phyloP scores from a whole-genome alignment of 495 filamentous ascomycete species.

The Penicillium canariense region DNA sequence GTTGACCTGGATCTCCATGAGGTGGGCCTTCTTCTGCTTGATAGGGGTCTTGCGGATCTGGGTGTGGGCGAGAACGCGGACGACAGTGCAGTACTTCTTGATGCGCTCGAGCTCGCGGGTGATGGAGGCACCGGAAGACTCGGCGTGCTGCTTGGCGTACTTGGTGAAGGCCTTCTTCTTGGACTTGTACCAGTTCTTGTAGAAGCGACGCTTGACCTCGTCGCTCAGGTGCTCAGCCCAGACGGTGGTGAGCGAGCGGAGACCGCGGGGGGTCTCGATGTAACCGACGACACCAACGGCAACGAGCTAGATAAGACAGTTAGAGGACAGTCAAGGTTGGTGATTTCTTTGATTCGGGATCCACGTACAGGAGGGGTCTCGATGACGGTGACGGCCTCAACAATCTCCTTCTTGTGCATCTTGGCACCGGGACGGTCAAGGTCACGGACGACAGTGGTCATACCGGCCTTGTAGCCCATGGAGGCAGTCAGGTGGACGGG shows the following conservation, averaged over 20 bases:
- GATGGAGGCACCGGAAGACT: slow-evolving; percentile 82
- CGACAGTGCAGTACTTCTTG: slow-evolving; percentile 99
- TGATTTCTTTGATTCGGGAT: neutral
- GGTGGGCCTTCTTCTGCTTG: slow-evolving; percentile 99
- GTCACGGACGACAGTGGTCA: slow-evolving; percentile 99
- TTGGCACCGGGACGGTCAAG: slow-evolving; percentile 99
- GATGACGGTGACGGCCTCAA: slow-evolving; percentile 98
- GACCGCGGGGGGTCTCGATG: slow-evolving; percentile 99
- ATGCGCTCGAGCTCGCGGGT: slow-evolving; percentile 98
- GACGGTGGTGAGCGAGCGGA: slow-evolving; percentile 98
- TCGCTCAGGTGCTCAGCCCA: slow-evolving; percentile 99
- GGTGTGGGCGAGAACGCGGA: slow-evolving; percentile 98
- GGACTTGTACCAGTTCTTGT: slow-evolving; percentile 99
- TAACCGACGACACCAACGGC: slow-evolving; percentile 99
- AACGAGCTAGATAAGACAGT: slow-evolving; percentile 69
- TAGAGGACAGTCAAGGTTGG: neutral
- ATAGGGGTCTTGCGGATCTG: slow-evolving; percentile 98
- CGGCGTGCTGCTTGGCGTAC: slow-evolving; percentile 99
- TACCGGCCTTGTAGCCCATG: slow-evolving; percentile 99
- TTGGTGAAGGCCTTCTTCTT: slow-evolving; percentile 99
- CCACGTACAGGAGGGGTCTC: slow-evolving; percentile 96
- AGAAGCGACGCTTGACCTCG: slow-evolving; percentile 99
- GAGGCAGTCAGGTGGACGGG: slow-evolving; percentile 97
- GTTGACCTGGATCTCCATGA: slow-evolving; percentile 99
- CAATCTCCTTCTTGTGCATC: slow-evolving; percentile 99